A percentile compares a stretch with the other conserved stretches of the same genome.
Evolutionary conservation across 2,329 filamentous ascomycete genomes (phyloP).

Genomic region (Colletotrichum chlorophyti): DNA sequence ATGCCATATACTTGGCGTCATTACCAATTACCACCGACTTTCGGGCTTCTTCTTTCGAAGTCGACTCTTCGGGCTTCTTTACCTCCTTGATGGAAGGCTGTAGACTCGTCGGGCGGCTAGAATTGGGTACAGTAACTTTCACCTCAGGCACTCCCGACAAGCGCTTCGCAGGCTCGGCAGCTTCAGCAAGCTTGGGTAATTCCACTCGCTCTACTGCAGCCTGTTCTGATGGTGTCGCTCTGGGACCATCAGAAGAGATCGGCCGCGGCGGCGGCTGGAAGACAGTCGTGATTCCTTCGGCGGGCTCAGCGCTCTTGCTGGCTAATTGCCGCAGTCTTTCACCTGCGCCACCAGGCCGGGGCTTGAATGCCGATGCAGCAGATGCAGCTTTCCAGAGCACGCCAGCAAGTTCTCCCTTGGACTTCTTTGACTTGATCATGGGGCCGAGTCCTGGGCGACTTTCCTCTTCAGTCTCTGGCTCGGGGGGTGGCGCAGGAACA

Average conservation of each 20-base stretch:
- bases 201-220: conserved; percentile 33
- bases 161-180: conserved; percentile 39
- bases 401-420: conserved; percentile 75
- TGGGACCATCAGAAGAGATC: conserved; percentile 41
- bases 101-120: conserved; percentile 46
- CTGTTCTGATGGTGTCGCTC: conserved; percentile 36
- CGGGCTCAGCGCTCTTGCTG: conserved; percentile 47
- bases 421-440: conserved; percentile 86
- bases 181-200: conserved; percentile 29
- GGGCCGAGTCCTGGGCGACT: conserved; percentile 80
- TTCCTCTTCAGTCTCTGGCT: conserved; percentile 47
- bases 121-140: conserved; percentile 60
- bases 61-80: conserved; percentile 33
- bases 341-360: conserved; percentile 84
- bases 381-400: conserved; percentile 82
- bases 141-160: conserved; percentile 59
- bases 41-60: conserved; percentile 56
- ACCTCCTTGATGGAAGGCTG: conserved; percentile 46
- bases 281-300: conserved; percentile 84
- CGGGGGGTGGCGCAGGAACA: conserved; percentile 35
- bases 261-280: conserved; percentile 76
- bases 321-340: conserved; percentile 75
- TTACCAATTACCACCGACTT: conserved; percentile 73
- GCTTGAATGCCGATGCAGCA: conserved; percentile 75
- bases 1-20: conserved; percentile 78